Evolutionary conservation across 2,329 filamentous ascomycete species (phyloP), one percentile per base, ranked within the genome.

Genomic region (Talaromyces sp.): DNA sequence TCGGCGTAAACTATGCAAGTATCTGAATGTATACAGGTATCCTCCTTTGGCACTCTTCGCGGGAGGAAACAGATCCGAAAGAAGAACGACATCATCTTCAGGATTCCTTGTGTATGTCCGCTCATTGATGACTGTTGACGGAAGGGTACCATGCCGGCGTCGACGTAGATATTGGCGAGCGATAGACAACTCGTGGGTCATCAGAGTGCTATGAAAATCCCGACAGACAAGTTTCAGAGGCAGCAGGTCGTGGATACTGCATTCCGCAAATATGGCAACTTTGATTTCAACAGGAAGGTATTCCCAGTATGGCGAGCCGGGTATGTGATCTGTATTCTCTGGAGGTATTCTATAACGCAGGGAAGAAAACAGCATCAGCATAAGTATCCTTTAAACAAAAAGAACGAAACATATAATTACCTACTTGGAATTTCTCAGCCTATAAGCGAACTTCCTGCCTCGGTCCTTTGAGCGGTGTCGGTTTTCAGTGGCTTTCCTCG

Each of bases 21-120:
- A 78, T 64, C 72, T 69, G 58, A 77, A 78, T 2, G 75, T 76
- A 62, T 77, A 78, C 49, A 75, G 66, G 59, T 76, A 70, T 11
- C 72, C 73, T 22, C 73, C 72, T 47, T 71, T 70, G 11, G 71
- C 71, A 47, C 72, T 73, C 44, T 71, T 72, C 6, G 70, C 65
- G 0, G 77, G 77, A 5, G 74, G 76, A 55, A 78, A 78, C 8
- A 78, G 67, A 63, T 78, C 77, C 11, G 76, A 78, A 17, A 78
- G 67, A 27, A 78, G 71, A 42, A 78, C 72, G 39, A 77, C 75
- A 67, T 78, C 75, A 61, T 78, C 76, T 63, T 76, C 70, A 4
- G 77, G 75, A 44, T 74, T 75, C 52, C 75, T 70, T 36, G 75
- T 77, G 66, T 78, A 77, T 25, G 64, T 71, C 55, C 68, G 69